Percentiles rank a stretch among this genome's conserved stretches.
Conservation (phyloP, 2,329 filamentous ascomycete genomes). For the Cyclaneusma minus region DNA sequence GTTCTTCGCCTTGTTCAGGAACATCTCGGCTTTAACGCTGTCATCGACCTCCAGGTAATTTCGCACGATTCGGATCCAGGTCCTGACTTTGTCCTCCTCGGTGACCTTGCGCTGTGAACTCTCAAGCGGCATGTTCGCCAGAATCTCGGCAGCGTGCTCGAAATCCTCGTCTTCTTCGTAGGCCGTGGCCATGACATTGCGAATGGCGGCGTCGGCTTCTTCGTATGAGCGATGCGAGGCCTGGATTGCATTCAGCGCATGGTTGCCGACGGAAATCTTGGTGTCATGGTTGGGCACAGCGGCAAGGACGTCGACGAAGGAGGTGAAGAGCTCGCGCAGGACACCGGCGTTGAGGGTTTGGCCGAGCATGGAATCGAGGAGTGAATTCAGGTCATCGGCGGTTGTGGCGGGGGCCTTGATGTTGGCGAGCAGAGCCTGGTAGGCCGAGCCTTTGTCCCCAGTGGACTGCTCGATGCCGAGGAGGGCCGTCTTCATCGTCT, state of each 20-base stretch:
- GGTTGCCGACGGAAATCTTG: constrained; percentile 61
- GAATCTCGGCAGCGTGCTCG: constrained; percentile 55
- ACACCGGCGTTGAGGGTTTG: constrained; percentile 63
- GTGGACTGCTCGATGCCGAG: constrained; percentile 10
- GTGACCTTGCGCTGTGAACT: constrained; percentile 72
- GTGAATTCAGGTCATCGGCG: constrained; percentile 46
- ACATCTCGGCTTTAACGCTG: constrained; percentile 67
- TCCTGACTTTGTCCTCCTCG: constrained; percentile 64
- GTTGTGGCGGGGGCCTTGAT: constrained; percentile 25
- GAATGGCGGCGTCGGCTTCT: constrained; percentile 68
- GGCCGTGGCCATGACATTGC: constrained; percentile 67
- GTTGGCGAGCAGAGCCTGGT: constrained; percentile 26
- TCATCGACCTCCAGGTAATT: constrained; percentile 93
- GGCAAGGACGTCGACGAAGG: constrained; percentile 49
- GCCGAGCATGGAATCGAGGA: constrained; percentile 50
- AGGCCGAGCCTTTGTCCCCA: constrained; percentile 23
- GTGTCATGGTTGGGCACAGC: constrained; percentile 43
- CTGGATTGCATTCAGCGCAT: constrained; percentile 52
- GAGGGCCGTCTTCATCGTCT: too few relatives aligned
- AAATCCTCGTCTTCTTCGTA: constrained; percentile 77
- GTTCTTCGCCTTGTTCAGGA: constrained; percentile 91
- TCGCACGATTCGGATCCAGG: constrained; percentile 89
- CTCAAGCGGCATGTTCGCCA: constrained; percentile 79
- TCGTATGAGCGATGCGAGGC: constrained; percentile 56
- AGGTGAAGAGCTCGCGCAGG: constrained; percentile 52